phyloP scores from a whole-genome alignment of 306 rosid species.

The Ormosia emarginata region DNA sequence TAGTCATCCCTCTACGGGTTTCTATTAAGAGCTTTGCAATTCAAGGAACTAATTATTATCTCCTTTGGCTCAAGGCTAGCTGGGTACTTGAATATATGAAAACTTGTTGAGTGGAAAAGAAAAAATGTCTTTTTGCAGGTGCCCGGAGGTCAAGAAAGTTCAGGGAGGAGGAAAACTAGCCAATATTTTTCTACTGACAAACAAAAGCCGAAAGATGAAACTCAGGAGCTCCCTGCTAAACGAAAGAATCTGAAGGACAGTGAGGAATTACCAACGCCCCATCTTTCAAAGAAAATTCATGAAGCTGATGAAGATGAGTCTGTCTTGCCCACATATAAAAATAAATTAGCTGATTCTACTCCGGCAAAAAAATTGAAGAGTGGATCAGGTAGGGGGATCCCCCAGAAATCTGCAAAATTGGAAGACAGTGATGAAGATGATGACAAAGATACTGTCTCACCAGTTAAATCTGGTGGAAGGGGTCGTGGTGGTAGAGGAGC shows the following conservation, averaged over 20 bases:
- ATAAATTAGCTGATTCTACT: slow-evolving; percentile 49
- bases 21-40: not conserved
- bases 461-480: slow-evolving; percentile 68
- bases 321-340: slow-evolving; percentile 34
- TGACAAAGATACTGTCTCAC: slow-evolving; percentile 36
- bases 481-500: slow-evolving; percentile 84
- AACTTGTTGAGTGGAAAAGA: not conserved
- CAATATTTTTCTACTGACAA: slow-evolving; percentile 58
- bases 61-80: not conserved
- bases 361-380: slow-evolving; percentile 74
- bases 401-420: slow-evolving; percentile 39
- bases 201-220: slow-evolving; percentile 49
- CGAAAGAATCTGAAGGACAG: slow-evolving; percentile 54
- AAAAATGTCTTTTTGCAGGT: slow-evolving; percentile 34
- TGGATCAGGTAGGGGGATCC: slow-evolving; percentile 59
- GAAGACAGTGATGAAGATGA: slow-evolving; percentile 67
- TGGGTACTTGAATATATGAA: not conserved
- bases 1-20: not conserved
- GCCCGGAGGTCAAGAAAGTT: slow-evolving; percentile 48
- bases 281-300: slow-evolving; percentile 40
- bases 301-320: slow-evolving; percentile 45
- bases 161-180: slow-evolving; percentile 80
- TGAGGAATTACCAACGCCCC: slow-evolving; percentile 36
- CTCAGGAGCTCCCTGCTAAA: slow-evolving; percentile 55
- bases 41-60: not conserved